A percentile compares a stretch with the other conserved stretches of the same genome.
Conservation (phyloP, 148 eudicot species). For the Heliosperma pusillum region DNA sequence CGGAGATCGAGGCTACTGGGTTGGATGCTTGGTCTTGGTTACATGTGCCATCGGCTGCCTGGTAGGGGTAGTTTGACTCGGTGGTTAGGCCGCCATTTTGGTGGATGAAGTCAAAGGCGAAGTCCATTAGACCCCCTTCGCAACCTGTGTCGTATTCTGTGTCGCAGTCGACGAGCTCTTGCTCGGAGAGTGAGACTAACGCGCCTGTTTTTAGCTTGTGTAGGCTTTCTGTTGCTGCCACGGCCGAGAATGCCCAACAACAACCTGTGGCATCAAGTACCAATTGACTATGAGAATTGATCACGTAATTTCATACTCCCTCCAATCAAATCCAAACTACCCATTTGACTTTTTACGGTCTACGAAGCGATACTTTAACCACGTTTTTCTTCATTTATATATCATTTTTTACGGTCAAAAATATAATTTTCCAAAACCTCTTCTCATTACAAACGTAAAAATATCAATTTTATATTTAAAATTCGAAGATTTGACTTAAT, state of each 20-base stretch:
- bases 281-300: too few species aligned
- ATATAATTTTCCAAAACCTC: too few species aligned
- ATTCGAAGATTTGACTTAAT: too few species aligned
- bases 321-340: too few species aligned
- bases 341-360: too few species aligned
- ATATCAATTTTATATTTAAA: too few species aligned
- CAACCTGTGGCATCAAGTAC: constrained; percentile 22
- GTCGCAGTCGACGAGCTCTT: constrained; percentile 55
- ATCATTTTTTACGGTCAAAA: too few species aligned
- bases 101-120: constrained; percentile 36
- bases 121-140: constrained; percentile 32
- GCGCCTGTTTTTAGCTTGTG: constrained; percentile 32
- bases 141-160: constrained; percentile 35
- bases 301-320: too few species aligned
- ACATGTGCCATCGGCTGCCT: constrained; percentile 30
- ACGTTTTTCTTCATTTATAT: too few species aligned
- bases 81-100: constrained; percentile 41
- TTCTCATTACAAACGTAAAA: too few species aligned
- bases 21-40: constrained; percentile 17
- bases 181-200: constrained; percentile 49
- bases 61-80: constrained; percentile 52
- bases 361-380: too few species aligned
- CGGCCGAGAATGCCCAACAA: constrained; percentile 57
- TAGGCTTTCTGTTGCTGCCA: constrained; percentile 42
- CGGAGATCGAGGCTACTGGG: constrained; percentile 23